Conservation (phyloP, 129 eudicot species). For the carrot (Daucus carota) region DH1_v3.0 NC_030381.2:29025501-29026000, state of each 20-base stretch:
- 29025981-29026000: neutral
- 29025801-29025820: neutral
- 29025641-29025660: slow-evolving; percentile 50
- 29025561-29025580: slow-evolving; percentile 46
- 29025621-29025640: slow-evolving; percentile 84
- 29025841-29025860: neutral
- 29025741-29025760: neutral
- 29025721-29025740: neutral
- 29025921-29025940: neutral
- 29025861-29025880: neutral
- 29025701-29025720: neutral
- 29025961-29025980: no score
- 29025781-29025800: neutral
- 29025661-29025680: slow-evolving; percentile 19
- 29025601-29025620: slow-evolving; percentile 65
- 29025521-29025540: slow-evolving; percentile 56
- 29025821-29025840: neutral
- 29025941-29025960: neutral
- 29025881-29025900: neutral
- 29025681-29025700: neutral
- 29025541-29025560: slow-evolving; percentile 53
- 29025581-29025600: slow-evolving; percentile 52
- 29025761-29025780: slow-evolving; percentile 1
- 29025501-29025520: slow-evolving; percentile 59
- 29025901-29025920: neutral